Conservation (phyloP, 352 stramenopile species). For the Vaucheria bursata region DNA sequence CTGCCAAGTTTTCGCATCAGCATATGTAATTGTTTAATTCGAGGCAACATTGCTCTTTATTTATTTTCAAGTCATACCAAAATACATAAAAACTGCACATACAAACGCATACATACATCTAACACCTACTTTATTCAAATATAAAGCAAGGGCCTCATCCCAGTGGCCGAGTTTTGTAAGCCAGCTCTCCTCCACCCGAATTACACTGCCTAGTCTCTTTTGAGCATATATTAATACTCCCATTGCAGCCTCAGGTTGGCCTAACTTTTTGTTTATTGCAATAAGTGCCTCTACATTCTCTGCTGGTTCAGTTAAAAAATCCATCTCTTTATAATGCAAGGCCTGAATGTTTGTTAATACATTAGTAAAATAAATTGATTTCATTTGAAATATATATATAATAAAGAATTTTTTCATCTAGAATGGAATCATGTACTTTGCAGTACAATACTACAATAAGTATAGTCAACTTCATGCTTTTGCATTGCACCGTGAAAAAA, state of each 20-base stretch:
- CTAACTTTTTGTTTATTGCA: conserved; percentile 96
- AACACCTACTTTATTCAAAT: conserved; percentile 67
- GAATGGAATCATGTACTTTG: too few species aligned
- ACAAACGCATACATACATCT: neutral
- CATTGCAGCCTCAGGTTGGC: conserved; percentile 83
- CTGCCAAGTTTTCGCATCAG: too few species aligned
- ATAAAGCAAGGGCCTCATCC: conserved; percentile 83
- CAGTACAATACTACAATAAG: too few species aligned
- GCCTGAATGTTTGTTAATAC: too few species aligned
- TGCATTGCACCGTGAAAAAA: too few species aligned
- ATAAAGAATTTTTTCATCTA: too few species aligned
- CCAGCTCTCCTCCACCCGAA: conserved; percentile 69
- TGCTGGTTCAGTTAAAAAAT: conserved; percentile 69
- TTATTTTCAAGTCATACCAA: too few species aligned
- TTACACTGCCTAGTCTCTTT: conserved; percentile 19
- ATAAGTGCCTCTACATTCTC: conserved; percentile 96
- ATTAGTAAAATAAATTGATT: too few species aligned
- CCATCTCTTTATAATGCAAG: conserved; percentile 69
- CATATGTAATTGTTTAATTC: too few species aligned
- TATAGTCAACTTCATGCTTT: too few species aligned
- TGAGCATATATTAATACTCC: conserved; percentile 81
- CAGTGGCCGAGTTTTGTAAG: conserved; percentile 95
- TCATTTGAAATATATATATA: too few species aligned
- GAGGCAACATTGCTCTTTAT: too few species aligned
- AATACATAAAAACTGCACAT: neutral